Evolutionary conservation across 1,284 basidiomycete species (phyloP).

Genomic region (Cryptococcus neoformans): DNA sequence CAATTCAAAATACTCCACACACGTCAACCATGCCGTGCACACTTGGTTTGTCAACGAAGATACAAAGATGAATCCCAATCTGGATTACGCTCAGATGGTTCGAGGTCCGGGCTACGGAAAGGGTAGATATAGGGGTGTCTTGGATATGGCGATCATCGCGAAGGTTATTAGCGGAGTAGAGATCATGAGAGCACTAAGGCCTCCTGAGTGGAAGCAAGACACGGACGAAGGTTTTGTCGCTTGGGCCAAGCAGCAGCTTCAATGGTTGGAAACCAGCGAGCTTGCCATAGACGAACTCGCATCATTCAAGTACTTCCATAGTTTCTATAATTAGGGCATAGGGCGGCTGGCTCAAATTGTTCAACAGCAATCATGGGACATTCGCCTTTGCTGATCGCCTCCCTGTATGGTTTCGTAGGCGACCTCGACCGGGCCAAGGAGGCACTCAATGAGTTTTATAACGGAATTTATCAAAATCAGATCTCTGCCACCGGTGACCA

Average conservation of each 20-base stretch:
- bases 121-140: constrained; percentile 24
- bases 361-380: constrained; percentile 35
- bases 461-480: constrained; percentile 23
- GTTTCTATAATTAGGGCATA: neutral
- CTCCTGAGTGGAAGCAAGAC: constrained; percentile 17
- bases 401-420: constrained; percentile 28
- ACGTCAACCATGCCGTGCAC: constrained; percentile 16
- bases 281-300: constrained; percentile 28
- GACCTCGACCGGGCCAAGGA: constrained; percentile 22
- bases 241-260: constrained; percentile 20
- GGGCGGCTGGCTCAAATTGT: constrained; percentile 1
- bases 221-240: constrained; percentile 14
- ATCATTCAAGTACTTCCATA: constrained; percentile 21
- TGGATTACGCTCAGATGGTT: constrained; percentile 63
- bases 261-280: constrained; percentile 17
- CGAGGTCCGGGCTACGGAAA: constrained; percentile 54
- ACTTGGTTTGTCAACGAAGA: constrained; percentile 56
- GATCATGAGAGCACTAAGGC: constrained; percentile 16
- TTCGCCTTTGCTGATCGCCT: constrained; percentile 40
- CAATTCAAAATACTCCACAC: constrained; percentile 28
- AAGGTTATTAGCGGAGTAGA: constrained; percentile 24
- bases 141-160: constrained; percentile 25
- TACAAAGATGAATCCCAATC: constrained; percentile 65
- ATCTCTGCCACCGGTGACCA: constrained; percentile 35
- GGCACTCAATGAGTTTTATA: constrained; percentile 27